Conservation (phyloP, 345 rosid genomes). For the Isatis tinctoria region DNA sequence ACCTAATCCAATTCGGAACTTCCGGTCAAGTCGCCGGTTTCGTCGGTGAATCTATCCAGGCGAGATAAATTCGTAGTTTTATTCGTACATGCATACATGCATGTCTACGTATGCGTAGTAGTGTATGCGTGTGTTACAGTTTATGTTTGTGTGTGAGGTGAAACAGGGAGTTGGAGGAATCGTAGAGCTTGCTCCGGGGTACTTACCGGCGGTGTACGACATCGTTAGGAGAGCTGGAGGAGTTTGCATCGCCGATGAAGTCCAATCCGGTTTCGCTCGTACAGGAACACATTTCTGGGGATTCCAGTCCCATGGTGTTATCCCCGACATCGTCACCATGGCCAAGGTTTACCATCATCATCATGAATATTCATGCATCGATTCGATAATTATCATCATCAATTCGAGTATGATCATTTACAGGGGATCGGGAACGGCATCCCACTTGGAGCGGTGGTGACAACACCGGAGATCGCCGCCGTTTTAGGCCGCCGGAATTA, state of each 20-base stretch:
- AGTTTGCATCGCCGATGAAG: conserved; percentile 87
- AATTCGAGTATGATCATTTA: background rate
- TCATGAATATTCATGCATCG: background rate
- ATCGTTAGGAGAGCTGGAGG: conserved; percentile 75
- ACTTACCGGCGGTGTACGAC: conserved; percentile 67
- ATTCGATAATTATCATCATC: background rate
- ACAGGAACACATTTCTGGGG: conserved; percentile 83
- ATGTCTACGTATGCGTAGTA: background rate
- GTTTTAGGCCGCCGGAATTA: conserved; percentile 70
- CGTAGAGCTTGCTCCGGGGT: conserved; percentile 81
- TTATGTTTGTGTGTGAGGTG: background rate
- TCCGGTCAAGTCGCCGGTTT: conserved; percentile 81
- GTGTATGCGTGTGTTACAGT: background rate
- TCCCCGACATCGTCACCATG: conserved; percentile 95
- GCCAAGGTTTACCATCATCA: conserved; percentile 57
- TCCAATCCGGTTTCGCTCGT: conserved; percentile 79
- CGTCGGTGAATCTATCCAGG: conserved; percentile 86
- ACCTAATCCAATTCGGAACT: conserved; percentile 75
- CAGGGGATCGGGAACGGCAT: conserved; percentile 94
- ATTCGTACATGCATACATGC: background rate
- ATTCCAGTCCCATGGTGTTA: conserved; percentile 74
- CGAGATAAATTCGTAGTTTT: background rate
- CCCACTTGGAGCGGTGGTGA: conserved; percentile 91
- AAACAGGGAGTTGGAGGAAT: conserved; percentile 92
- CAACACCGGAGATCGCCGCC: conserved; percentile 81